Evolutionary conservation across 2,329 filamentous ascomycete species (phyloP), one percentile per base, ranked within the genome.

Genomic region (Fragosphaeria purpurea): DNA sequence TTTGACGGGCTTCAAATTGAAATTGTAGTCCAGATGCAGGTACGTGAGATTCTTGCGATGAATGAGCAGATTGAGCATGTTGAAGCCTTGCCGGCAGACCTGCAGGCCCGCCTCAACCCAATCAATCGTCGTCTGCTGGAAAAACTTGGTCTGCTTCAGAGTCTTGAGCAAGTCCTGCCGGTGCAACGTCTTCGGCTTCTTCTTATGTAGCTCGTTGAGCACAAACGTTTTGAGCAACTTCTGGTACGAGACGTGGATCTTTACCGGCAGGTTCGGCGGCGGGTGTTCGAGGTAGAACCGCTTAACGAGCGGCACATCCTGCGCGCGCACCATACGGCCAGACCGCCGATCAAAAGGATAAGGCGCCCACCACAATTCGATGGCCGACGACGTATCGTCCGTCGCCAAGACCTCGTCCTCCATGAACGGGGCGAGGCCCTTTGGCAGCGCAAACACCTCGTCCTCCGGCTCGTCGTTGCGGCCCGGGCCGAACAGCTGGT

Each of bases 101-200:
- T 98, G 94, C 63, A 98, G 77, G 71, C 94, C 93, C 60, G 94
- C 93, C 71, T 98, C 93, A 41, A 98, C 93, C 93, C 93, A 98
- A 66, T 98, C 93, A 56, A 98, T 97, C 7, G 88, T 95, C 4
- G 93, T 98, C 68, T 97, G 93, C 68, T 98, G 94, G 77, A 98
- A 98, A 72, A 98, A 98, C 63, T 98, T 98, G 45, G 93, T 98
- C 59, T 88, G 83, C 69, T 96, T 97, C 58, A 98, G 70, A 7
- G 88, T 94, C 60, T 82, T 82, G 65, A 97, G 79, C 52, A 98
- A 70, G 61, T 94, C 88, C 63, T 98, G 93, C 65, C 91, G 95
- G 71, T 90, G 95, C 59, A 95, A 84, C 4, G 93, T 88, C 74
- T 98, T 97, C 6, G 91, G 88, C 58, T 86, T 88, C 70, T 90